Percentiles rank a stretch among this genome's conserved stretches.
Conservation (phyloP, 768 basidiomycete species). For the Naganishia kalamii region DNA sequence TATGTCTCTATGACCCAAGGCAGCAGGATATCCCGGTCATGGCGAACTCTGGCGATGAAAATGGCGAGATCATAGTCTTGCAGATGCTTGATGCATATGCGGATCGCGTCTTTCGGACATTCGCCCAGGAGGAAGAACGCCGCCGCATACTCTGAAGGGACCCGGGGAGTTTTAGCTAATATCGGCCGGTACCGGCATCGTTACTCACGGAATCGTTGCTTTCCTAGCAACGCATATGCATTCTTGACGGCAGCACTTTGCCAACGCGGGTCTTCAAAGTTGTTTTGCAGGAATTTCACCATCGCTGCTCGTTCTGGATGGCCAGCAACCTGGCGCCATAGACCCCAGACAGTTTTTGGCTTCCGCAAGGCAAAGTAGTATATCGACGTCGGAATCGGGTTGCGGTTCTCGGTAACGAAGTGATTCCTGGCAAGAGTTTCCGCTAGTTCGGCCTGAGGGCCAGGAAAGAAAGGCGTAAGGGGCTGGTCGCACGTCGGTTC, state of each 20-base stretch:
- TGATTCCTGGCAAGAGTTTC: conserved; percentile 70
- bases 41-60: conserved; percentile 74
- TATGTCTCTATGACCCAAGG: conserved; percentile 64
- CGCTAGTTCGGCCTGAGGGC: not conserved
- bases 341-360: conserved; percentile 79
- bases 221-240: conserved; percentile 82
- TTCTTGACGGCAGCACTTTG: conserved; percentile 91
- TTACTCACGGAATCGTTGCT: conserved; percentile 77
- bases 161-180: conserved; percentile 14
- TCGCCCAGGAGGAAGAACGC: conserved; percentile 93
- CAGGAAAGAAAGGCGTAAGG: not conserved
- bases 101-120: conserved; percentile 81
- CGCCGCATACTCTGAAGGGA: conserved; percentile 78
- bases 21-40: conserved; percentile 72
- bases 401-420: conserved; percentile 77
- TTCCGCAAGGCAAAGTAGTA: conserved; percentile 95
- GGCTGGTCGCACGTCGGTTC: not conserved
- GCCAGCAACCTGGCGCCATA: conserved; percentile 93
- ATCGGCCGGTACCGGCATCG: not conserved
- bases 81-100: conserved; percentile 79
- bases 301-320: conserved; percentile 81
- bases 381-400: conserved; percentile 81
- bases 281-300: conserved; percentile 86
- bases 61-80: conserved; percentile 85
- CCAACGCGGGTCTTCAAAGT: conserved; percentile 79